phyloP scores from a whole-genome alignment of 2,329 filamentous ascomycete species.

The Cercospora sesami region DNA sequence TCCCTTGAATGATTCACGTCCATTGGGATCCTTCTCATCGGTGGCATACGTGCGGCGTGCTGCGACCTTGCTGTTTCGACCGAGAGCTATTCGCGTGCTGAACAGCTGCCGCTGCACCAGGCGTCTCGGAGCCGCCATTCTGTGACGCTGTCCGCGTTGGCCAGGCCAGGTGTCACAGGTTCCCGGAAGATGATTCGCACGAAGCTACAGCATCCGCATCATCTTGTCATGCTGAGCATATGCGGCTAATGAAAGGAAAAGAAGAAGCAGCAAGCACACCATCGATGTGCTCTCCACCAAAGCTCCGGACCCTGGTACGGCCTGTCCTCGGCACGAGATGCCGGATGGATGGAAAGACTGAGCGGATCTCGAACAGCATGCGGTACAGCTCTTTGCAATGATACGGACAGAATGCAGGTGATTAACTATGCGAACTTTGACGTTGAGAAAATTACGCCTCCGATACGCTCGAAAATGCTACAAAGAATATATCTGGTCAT shows the following conservation, averaged over 20 bases:
- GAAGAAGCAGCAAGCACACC: not conserved
- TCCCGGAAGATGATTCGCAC: not conserved
- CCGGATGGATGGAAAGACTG: not conserved
- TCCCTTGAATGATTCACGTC: slow-evolving; percentile 55
- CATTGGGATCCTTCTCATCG: slow-evolving; percentile 41
- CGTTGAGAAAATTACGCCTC: not conserved
- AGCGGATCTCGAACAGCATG: not conserved
- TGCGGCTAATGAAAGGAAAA: not conserved
- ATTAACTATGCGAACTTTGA: not conserved
- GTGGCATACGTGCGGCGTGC: slow-evolving; percentile 41
- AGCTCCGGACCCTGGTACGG: not conserved
- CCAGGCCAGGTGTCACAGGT: not conserved
- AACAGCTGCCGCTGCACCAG: slow-evolving; percentile 24
- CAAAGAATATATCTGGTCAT: not conserved
- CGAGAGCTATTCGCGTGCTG: slow-evolving; percentile 17
- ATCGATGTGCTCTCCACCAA: not conserved
- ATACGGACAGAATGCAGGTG: not conserved
- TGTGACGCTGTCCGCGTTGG: not conserved
- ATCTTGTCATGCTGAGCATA: not conserved
- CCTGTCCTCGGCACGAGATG: not conserved
- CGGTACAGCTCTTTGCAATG: not conserved
- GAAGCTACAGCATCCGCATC: not conserved
- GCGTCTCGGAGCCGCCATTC: slow-evolving; percentile 36
- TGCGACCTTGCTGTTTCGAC: slow-evolving; percentile 11
- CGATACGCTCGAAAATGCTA: not conserved